phyloP scores from a whole-genome alignment of 78 protist genomes.

The Mantamonas sphyraenae region DNA sequence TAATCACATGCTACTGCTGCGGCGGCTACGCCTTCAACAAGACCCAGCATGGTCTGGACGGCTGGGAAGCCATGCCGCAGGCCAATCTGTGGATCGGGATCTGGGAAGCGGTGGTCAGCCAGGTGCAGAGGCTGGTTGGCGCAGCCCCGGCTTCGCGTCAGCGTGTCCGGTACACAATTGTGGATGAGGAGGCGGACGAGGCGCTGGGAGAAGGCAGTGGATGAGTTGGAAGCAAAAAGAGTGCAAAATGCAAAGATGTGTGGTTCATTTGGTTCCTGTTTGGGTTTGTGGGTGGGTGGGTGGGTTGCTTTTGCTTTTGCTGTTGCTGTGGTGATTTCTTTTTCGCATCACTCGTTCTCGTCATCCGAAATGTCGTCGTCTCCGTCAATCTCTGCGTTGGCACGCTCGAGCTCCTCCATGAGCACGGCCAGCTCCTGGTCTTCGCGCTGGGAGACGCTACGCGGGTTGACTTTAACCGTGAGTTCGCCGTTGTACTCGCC shows the following conservation, averaged over 20 bases:
- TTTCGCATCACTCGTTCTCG: constrained; percentile 12
- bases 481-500: constrained; percentile 33
- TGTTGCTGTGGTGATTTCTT: neutral
- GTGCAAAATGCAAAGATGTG: neutral
- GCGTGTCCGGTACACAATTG: too few species aligned
- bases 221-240: neutral
- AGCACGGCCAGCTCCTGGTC: constrained; percentile 38
- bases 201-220: too few species aligned
- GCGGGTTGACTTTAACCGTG: constrained; percentile 38
- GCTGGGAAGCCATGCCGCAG: too few species aligned
- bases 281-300: neutral
- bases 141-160: too few species aligned
- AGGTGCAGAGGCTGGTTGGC: too few species aligned
- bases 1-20: too few species aligned
- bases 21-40: too few species aligned
- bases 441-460: constrained; percentile 49
- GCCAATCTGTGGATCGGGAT: too few species aligned
- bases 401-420: constrained; percentile 38
- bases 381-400: constrained; percentile 50
- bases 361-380: constrained; percentile 34
- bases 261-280: neutral
- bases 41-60: too few species aligned
- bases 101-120: too few species aligned
- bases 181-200: too few species aligned
- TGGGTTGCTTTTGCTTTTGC: neutral